A percentile compares a stretch with the other conserved stretches of the same genome.
phyloP scores from a whole-genome alignment of 495 filamentous ascomycete genomes.

The Aspergillus sparsus region DNA sequence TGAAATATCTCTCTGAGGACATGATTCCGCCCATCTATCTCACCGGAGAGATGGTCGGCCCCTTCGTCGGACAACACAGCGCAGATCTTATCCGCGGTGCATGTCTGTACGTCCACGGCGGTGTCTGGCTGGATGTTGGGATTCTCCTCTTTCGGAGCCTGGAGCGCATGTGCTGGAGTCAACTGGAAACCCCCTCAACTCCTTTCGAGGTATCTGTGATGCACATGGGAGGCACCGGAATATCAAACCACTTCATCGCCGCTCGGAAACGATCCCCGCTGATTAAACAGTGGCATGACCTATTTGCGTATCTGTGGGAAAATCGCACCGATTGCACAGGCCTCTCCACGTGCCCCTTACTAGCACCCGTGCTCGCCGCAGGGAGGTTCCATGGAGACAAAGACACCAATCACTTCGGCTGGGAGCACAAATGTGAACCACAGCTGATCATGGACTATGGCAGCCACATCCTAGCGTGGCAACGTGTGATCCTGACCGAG shows the following conservation, averaged over 20 bases:
- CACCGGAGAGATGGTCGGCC: conserved; percentile 23
- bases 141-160: conserved; percentile 25
- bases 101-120: conserved; percentile 26
- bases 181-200: conserved; percentile 19
- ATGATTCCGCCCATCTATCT: conserved; percentile 21
- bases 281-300: conserved; percentile 24
- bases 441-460: conserved; percentile 7
- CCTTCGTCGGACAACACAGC: conserved; percentile 24
- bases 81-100: conserved; percentile 28
- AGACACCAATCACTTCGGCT: conserved; percentile 1
- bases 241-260: conserved; percentile 27
- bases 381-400: conserved; percentile 3
- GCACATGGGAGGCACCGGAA: not conserved
- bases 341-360: not conserved
- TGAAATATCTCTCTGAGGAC: conserved; percentile 13
- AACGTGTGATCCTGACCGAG: not conserved
- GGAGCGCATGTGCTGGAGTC: conserved; percentile 27
- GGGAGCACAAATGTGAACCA: not conserved
- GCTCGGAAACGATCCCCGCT: conserved; percentile 22
- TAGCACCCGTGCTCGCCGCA: not conserved
- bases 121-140: conserved; percentile 31
- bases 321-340: not conserved
- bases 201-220: conserved; percentile 22
- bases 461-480: conserved; percentile 3
- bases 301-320: conserved; percentile 9